phyloP scores from a whole-genome alignment of 345 rosid genomes.

The Pelargonium nanum region DNA sequence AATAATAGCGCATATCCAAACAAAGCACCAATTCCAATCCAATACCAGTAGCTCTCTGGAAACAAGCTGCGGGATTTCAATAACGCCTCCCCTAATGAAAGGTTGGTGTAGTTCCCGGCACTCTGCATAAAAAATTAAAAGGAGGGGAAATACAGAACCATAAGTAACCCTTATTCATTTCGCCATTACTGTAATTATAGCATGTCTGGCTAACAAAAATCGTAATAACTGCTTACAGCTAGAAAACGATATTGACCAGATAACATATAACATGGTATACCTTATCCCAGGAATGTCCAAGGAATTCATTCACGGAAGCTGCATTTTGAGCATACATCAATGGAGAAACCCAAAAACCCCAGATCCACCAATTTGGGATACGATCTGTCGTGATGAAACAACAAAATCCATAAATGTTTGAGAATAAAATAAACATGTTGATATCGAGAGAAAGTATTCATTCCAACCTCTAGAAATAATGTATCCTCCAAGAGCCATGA shows the following conservation, averaged over 20 bases:
- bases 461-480: slow-evolving; percentile 74
- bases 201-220: not conserved
- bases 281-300: slow-evolving; percentile 85
- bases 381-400: slow-evolving; percentile 43
- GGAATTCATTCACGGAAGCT: slow-evolving; percentile 91
- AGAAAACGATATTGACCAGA: not conserved
- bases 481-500: slow-evolving; percentile 96
- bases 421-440: not conserved
- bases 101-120: slow-evolving; percentile 27
- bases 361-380: slow-evolving; percentile 93
- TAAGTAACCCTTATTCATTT: not conserved
- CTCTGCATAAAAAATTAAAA: slow-evolving; percentile 33
- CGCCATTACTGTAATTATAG: not conserved
- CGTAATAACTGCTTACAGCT: no score
- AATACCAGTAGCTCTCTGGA: slow-evolving; percentile 86
- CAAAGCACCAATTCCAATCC: slow-evolving; percentile 93
- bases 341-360: slow-evolving; percentile 99
- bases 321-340: slow-evolving; percentile 96
- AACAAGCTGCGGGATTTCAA: slow-evolving; percentile 64
- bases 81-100: slow-evolving; percentile 55
- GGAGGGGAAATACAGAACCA: slow-evolving; percentile 11
- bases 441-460: slow-evolving; percentile 3
- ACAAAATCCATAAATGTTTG: slow-evolving; percentile 11
- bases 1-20: slow-evolving; percentile 74
- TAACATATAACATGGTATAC: slow-evolving; percentile 20